Conservation (phyloP, 768 basidiomycete genomes). For the Lactifluus pinguis region DNA sequence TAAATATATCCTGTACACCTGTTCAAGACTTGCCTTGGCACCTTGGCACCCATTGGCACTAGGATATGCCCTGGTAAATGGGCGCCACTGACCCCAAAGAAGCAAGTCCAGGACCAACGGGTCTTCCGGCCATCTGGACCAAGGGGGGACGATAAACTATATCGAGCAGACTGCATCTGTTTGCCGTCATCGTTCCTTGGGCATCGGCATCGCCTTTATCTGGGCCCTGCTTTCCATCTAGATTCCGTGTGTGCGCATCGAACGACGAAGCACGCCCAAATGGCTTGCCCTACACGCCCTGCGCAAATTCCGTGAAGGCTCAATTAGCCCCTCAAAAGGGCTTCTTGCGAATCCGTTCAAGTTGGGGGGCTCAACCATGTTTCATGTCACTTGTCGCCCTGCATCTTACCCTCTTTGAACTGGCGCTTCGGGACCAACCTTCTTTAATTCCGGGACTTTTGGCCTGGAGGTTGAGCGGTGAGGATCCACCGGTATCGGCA, state of each 20-base stretch:
- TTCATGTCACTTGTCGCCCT: background rate
- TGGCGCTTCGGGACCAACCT: background rate
- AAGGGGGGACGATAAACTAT: background rate
- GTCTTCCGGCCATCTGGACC: background rate
- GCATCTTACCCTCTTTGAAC: background rate
- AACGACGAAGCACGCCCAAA: slow-evolving; percentile 4
- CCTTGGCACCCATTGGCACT: background rate
- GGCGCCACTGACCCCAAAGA: background rate
- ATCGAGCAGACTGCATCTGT: slow-evolving; percentile 10
- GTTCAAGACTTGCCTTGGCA: too few species aligned
- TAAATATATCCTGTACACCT: background rate
- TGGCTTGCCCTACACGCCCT: slow-evolving; percentile 10
- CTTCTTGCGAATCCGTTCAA: background rate
- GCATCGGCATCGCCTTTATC: slow-evolving; percentile 1
- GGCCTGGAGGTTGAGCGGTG: background rate
- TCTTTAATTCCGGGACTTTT: slow-evolving; percentile 11
- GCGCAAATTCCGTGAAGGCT: slow-evolving; percentile 15
- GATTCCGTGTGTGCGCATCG: background rate
- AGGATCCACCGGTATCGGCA: slow-evolving; percentile 4
- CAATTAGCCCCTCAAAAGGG: background rate
- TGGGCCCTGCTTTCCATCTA: slow-evolving; percentile 7
- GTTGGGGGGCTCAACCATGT: background rate
- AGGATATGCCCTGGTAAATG: background rate
- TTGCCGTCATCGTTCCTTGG: slow-evolving; percentile 1
- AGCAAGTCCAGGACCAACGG: background rate